phyloP scores from a whole-genome alignment of 208 protist species.

The Trypanosoma congolense region DNA sequence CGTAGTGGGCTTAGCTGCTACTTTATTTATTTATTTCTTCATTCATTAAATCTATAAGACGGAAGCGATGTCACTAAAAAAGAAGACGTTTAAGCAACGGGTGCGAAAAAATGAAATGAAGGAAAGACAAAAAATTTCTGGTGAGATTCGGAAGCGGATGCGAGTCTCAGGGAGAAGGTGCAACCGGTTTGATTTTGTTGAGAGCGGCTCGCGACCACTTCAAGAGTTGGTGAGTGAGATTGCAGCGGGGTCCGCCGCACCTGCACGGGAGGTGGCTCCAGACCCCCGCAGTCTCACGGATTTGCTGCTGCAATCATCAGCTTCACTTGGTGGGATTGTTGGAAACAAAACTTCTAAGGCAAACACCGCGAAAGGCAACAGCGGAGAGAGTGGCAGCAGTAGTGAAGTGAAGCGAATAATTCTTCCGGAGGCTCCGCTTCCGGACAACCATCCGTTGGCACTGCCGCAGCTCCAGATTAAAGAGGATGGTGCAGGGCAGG shows the following conservation, averaged over 20 bases:
- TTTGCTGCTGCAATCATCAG: slow-evolving; percentile 37
- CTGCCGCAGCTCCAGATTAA: slow-evolving; percentile 28
- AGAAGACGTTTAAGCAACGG: slow-evolving; percentile 77
- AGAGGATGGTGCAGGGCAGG: background rate
- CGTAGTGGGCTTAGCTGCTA: too few relatives aligned
- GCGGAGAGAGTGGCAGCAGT: slow-evolving; percentile 4
- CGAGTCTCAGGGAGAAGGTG: slow-evolving; percentile 32
- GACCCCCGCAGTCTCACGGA: slow-evolving; percentile 76
- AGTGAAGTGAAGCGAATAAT: too few relatives aligned
- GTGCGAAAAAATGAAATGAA: slow-evolving; percentile 75
- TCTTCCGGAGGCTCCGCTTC: slow-evolving; percentile 35
- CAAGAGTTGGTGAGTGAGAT: slow-evolving; percentile 63
- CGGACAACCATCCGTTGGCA: slow-evolving; percentile 37
- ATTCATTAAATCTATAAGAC: background rate
- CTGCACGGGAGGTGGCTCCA: slow-evolving; percentile 43
- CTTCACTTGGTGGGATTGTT: background rate
- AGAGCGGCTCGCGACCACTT: slow-evolving; percentile 48
- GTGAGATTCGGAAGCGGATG: slow-evolving; percentile 61
- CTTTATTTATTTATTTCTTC: slow-evolving; percentile 1
- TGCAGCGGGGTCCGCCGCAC: slow-evolving; percentile 50
- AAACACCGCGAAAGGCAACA: background rate
- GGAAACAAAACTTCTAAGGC: background rate
- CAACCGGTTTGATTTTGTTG: slow-evolving; percentile 68
- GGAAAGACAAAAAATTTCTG: slow-evolving; percentile 43
- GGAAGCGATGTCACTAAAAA: slow-evolving; percentile 39